phyloP scores from a whole-genome alignment of 176 grass and related monocot species.

The Eremochloa ophiuroides region DNA sequence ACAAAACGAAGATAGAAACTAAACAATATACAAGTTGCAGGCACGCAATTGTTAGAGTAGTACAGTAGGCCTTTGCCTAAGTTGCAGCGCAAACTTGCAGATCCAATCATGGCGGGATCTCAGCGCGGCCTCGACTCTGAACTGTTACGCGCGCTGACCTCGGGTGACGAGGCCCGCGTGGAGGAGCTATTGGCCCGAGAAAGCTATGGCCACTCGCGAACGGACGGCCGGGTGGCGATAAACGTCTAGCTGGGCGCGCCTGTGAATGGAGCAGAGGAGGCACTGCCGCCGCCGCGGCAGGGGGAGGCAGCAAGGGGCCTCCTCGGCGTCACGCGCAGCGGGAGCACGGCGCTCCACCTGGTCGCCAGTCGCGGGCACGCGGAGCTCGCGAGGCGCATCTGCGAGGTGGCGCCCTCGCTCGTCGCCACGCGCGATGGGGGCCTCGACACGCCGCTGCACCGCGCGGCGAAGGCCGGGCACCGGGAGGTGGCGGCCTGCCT shows the following conservation, averaged over 20 bases:
- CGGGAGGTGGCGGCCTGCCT: too few species aligned
- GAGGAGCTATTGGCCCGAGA: not conserved
- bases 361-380: constrained; percentile 29
- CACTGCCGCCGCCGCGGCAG: not conserved
- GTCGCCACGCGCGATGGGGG: not conserved
- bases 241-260: not conserved
- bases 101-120: not conserved
- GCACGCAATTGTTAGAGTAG: not conserved
- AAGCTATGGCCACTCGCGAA: not conserved
- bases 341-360: constrained; percentile 38
- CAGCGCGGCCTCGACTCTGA: not conserved
- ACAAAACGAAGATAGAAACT: not conserved
- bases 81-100: not conserved
- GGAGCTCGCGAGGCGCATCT: not conserved
- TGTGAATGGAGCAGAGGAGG: not conserved
- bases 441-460: too few species aligned
- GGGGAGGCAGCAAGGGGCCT: not conserved
- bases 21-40: not conserved
- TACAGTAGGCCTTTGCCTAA: not conserved
- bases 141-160: not conserved
- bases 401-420: not conserved
- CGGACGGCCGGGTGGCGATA: not conserved
- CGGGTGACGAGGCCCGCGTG: not conserved
- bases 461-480: too few species aligned
- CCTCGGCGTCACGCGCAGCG: not conserved